Evolutionary conservation across 352 stramenopile genomes (phyloP), one percentile per base, ranked within the genome.

Genomic region (Elongisporangium anandrum): DNA sequence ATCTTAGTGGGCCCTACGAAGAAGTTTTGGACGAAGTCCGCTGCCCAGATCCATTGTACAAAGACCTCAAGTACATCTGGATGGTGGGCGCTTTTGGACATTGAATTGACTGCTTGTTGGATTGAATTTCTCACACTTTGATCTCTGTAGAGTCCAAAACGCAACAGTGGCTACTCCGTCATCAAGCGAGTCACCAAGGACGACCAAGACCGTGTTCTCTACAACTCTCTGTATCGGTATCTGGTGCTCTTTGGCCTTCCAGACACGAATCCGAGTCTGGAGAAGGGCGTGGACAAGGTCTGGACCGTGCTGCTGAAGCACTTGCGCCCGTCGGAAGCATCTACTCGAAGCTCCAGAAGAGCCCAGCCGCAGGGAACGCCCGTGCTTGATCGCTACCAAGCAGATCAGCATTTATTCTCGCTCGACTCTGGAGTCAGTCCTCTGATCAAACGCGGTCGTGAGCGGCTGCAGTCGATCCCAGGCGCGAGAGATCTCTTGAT

Each of bases 181-280:
- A 69, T 96, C 50, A 82, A 76, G 16, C 73, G 74, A 29, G 72
- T 91, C 21, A 67, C 75, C 22, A 64, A 70, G 29, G 75, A 81
- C 51, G 77, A 91, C 57, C 70, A 79, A 3, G 90, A 97, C 29
- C 81, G 95, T 34, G 87, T 92, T 7, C 71, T 99, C 5, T 97
- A 96, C 52, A 80, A 99, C 73, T 99, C 96, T 15, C 69, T 99
- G 6, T 99, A 99, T 69, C 90, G 96, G 17, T 99, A 88, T 60
- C 55, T 98, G 23, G 97, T 99, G 26, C 77, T 99, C 0, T 98
- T 99, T 77, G 97, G 96, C 4, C 68, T 99, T 29, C 94, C 87
- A 8, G 45, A 60, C 10, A 50, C 60, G 59, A 85, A 88, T 17
- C 79, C 84, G 22, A 85, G 69, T 45, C 57, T 68, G 55, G 62